Evolutionary conservation across 441 rosid species (phyloP).

Genomic region (Gossypium davidsonii): DNA sequence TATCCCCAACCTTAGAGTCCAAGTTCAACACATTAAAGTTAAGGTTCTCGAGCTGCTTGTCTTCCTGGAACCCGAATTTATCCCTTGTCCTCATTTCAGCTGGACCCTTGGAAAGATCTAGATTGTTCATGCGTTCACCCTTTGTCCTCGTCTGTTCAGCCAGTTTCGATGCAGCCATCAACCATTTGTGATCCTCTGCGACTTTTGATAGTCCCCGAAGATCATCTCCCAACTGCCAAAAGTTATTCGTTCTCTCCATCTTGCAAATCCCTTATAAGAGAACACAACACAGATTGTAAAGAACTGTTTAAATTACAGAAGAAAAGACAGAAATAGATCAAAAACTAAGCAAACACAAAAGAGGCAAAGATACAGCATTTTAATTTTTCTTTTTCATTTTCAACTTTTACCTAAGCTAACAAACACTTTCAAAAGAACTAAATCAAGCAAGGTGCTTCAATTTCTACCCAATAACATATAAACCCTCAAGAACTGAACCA

Average conservation of each 20-base stretch:
- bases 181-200: slow-evolving; percentile 84
- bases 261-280: slow-evolving; percentile 25
- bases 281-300: slow-evolving; percentile 1
- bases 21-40: slow-evolving; percentile 76
- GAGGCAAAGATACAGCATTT: not conserved
- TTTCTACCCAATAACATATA: not conserved
- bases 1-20: slow-evolving; percentile 57
- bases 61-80: slow-evolving; percentile 67
- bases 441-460: not conserved
- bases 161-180: slow-evolving; percentile 78
- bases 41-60: slow-evolving; percentile 54
- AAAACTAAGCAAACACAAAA: not conserved
- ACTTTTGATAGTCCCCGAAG: slow-evolving; percentile 81
- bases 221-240: slow-evolving; percentile 93
- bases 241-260: slow-evolving; percentile 63
- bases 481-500: not conserved
- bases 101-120: slow-evolving; percentile 71
- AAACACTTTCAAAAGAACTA: not conserved
- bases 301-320: not conserved
- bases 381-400: not conserved
- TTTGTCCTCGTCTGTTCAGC: slow-evolving; percentile 82
- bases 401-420: not conserved
- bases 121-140: slow-evolving; percentile 83
- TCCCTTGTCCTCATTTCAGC: slow-evolving; percentile 59
- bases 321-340: not conserved